Evolutionary conservation across 2,329 filamentous ascomycete species (phyloP).

Genomic region (Fusarium sp.): DNA sequence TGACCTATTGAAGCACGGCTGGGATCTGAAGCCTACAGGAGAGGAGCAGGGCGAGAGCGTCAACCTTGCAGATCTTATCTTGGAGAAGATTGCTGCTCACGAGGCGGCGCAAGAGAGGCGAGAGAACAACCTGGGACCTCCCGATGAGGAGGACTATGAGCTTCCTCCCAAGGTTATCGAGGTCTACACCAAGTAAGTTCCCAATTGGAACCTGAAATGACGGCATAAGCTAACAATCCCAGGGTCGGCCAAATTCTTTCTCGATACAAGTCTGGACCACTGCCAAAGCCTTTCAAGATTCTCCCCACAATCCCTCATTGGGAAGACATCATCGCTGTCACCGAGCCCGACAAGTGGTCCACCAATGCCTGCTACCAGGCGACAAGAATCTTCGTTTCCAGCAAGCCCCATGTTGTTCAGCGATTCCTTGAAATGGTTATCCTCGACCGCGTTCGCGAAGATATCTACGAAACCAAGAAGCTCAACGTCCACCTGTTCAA

Average conservation of each 20-base stretch:
- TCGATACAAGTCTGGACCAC: constrained; percentile 93
- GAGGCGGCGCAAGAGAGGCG: constrained; percentile 72
- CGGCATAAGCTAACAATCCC: constrained; percentile 13
- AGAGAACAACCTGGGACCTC: constrained; percentile 57
- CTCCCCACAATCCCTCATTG: constrained; percentile 90
- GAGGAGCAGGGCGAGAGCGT: constrained; percentile 65
- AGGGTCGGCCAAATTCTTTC: constrained; percentile 89
- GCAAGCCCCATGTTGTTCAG: constrained; percentile 81
- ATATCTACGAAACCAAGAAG: constrained; percentile 94
- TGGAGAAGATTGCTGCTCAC: constrained; percentile 92
- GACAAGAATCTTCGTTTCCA: constrained; percentile 90
- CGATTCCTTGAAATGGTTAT: constrained; percentile 88
- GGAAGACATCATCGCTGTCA: constrained; percentile 87
- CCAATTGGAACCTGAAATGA: too few species aligned
- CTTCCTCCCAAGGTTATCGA: constrained; percentile 92
- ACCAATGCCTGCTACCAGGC: constrained; percentile 86
- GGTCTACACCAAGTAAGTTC: constrained; percentile 83
- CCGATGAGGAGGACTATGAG: constrained; percentile 86
- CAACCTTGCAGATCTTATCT: constrained; percentile 91
- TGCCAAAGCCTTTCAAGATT: constrained; percentile 98
- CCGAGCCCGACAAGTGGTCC: constrained; percentile 79
- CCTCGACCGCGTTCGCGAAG: constrained; percentile 88
- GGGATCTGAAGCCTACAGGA: constrained; percentile 58
- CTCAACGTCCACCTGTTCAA: constrained; percentile 97
- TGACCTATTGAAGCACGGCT: constrained; percentile 75